A percentile compares a stretch with the other conserved stretches of the same genome.
Evolutionary conservation across 169 alveolate species (phyloP).

Genomic region (Plasmodium falciparum): DNA sequence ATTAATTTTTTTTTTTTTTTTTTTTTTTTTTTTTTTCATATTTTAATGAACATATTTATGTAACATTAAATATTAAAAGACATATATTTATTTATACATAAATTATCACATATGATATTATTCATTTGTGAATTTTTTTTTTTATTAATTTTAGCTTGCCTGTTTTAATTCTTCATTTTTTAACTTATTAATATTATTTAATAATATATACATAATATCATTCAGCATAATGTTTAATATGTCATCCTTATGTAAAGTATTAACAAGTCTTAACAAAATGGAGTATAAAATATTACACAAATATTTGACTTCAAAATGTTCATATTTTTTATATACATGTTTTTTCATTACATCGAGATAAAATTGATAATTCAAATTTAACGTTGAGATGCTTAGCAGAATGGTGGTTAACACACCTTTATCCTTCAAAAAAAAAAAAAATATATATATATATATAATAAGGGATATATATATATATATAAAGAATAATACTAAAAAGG

Average conservation of each 20-base stretch:
- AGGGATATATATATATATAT: background rate
- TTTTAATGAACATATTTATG: too few species aligned
- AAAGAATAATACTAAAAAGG: too few species aligned
- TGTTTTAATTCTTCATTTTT: slow-evolving; percentile 72
- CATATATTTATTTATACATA: background rate
- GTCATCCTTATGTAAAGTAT: background rate
- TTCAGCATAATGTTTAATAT: background rate
- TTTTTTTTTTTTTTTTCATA: too few species aligned
- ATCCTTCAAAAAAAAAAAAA: slow-evolving; percentile 16
- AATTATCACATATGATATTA: background rate
- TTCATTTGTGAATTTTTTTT: background rate
- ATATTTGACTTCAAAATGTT: slow-evolving; percentile 63
- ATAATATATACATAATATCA: slow-evolving; percentile 5
- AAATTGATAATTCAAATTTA: slow-evolving; percentile 21
- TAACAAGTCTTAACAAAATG: slow-evolving; percentile 36
- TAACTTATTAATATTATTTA: slow-evolving; percentile 26
- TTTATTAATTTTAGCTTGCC: slow-evolving; percentile 8
- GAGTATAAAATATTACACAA: slow-evolving; percentile 65
- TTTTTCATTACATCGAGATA: slow-evolving; percentile 7
- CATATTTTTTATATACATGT: slow-evolving; percentile 40
- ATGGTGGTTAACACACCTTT: slow-evolving; percentile 70
- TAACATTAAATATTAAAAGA: too few species aligned
- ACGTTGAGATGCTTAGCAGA: slow-evolving; percentile 33
- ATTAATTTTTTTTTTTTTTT: too few species aligned
- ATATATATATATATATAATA: too few species aligned